Conservation (phyloP, 2,329 filamentous ascomycete species). For the Parascedosporium putredinis region DNA sequence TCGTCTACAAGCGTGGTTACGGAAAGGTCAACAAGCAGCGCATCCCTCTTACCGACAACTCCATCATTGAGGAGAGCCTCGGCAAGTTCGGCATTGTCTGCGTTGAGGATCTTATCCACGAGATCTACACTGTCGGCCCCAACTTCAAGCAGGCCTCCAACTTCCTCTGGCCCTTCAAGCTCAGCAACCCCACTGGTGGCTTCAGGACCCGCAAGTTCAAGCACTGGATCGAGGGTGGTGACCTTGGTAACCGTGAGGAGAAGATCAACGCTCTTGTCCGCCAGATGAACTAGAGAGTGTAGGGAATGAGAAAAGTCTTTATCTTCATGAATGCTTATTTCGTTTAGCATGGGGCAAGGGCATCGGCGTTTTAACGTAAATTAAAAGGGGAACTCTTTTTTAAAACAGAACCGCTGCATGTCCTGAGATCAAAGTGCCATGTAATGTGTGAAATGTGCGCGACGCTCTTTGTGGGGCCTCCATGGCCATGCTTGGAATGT, state of each 20-base stretch:
- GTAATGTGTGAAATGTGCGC: conserved; percentile 1
- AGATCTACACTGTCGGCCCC: conserved; percentile 96
- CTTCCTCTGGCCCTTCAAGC: conserved; percentile 99
- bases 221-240: conserved; percentile 98
- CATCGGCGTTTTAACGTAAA: conserved; percentile 8
- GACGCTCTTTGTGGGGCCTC: neutral
- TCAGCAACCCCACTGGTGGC: conserved; percentile 93
- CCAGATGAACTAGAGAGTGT: conserved; percentile 81
- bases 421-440: conserved; percentile 9
- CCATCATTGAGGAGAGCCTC: conserved; percentile 91
- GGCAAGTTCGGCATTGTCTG: conserved; percentile 99
- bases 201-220: conserved; percentile 98
- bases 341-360: conserved; percentile 7
- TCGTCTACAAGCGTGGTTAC: conserved; percentile 99
- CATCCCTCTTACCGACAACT: conserved; percentile 90
- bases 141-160: conserved; percentile 99
- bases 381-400: conserved; percentile 11
- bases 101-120: conserved; percentile 98
- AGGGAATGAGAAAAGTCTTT: conserved; percentile 15
- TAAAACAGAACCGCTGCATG: conserved; percentile 8
- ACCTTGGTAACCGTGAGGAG: conserved; percentile 96
- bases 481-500: neutral
- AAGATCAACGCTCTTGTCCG: conserved; percentile 93
- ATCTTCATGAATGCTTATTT: conserved; percentile 21
- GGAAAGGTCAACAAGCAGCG: conserved; percentile 99